Conservation (phyloP, 805 yeast genomes). For the Candida manassasensis region DNA sequence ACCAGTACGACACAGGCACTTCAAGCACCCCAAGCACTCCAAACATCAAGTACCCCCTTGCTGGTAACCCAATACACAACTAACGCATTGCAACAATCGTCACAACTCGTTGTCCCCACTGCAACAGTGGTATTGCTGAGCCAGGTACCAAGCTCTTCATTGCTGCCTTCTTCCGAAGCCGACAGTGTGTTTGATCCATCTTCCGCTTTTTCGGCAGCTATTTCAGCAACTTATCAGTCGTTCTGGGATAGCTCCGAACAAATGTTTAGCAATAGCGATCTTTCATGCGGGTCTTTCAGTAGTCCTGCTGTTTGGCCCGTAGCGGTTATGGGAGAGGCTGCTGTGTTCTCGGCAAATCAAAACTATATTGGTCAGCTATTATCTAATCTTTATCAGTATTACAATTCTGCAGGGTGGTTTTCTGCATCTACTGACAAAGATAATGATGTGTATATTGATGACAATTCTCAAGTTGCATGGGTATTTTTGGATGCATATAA, state of each 20-base stretch:
- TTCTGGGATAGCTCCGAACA: background rate
- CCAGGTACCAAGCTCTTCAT: background rate
- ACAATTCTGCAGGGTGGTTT: constrained; percentile 18
- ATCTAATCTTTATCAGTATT: constrained; percentile 13
- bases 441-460: constrained; percentile 25
- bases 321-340: constrained; percentile 22
- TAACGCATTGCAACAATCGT: background rate
- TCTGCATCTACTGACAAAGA: constrained; percentile 20
- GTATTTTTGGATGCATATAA: constrained; percentile 21
- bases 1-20: background rate
- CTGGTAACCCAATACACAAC: too few species aligned
- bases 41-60: too few species aligned
- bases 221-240: background rate
- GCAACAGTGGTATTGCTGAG: background rate
- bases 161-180: background rate
- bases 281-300: constrained; percentile 4
- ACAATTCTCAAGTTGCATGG: constrained; percentile 26
- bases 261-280: constrained; percentile 1
- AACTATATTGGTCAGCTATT: constrained; percentile 11
- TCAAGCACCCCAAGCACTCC: constrained; percentile 1
- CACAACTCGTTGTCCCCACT: background rate
- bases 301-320: constrained; percentile 23
- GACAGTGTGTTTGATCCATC: background rate
- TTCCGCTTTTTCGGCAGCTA: background rate
- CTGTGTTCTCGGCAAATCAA: constrained; percentile 11